Evolutionary conservation across 2,329 filamentous ascomycete genomes (phyloP).

Genomic region (Eurotiales sp.): DNA sequence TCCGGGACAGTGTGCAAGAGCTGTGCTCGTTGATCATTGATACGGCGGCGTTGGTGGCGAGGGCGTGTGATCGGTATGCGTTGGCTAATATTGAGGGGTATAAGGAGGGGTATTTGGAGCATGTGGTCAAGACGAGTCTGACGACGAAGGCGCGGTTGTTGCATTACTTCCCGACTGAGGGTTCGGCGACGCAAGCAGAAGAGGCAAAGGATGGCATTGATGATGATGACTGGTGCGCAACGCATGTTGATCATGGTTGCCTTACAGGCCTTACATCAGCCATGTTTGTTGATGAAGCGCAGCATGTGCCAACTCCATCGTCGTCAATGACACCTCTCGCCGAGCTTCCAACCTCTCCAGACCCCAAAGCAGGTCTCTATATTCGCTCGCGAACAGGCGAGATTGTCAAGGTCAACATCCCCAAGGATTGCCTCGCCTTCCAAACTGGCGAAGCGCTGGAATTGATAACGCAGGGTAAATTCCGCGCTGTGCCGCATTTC

Average conservation of each 20-base stretch:
- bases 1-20: slow-evolving; percentile 66
- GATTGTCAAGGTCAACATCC: slow-evolving; percentile 88
- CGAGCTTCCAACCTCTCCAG: slow-evolving; percentile 73
- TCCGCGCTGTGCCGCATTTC: slow-evolving; percentile 94
- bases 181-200: slow-evolving; percentile 3
- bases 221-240: slow-evolving; percentile 90
- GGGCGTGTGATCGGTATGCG: slow-evolving; percentile 86
- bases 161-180: slow-evolving; percentile 76
- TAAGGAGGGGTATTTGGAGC: slow-evolving; percentile 73
- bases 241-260: slow-evolving; percentile 77
- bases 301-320: slow-evolving; percentile 29
- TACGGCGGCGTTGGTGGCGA: slow-evolving; percentile 79
- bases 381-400: slow-evolving; percentile 80
- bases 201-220: slow-evolving; percentile 36
- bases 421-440: slow-evolving; percentile 86
- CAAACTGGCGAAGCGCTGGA: slow-evolving; percentile 93
- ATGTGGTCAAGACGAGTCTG: slow-evolving; percentile 76
- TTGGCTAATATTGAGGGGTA: slow-evolving; percentile 74
- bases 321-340: slow-evolving; percentile 43
- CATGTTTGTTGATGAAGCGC: slow-evolving; percentile 86
- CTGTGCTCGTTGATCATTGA: slow-evolving; percentile 86
- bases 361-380: slow-evolving; percentile 84
- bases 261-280: slow-evolving; percentile 90
- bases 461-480: slow-evolving; percentile 82
- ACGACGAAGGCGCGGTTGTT: slow-evolving; percentile 88